Conservation (phyloP, 2,329 filamentous ascomycete genomes). For the Stagonosporopsis rhizophila region DNA sequence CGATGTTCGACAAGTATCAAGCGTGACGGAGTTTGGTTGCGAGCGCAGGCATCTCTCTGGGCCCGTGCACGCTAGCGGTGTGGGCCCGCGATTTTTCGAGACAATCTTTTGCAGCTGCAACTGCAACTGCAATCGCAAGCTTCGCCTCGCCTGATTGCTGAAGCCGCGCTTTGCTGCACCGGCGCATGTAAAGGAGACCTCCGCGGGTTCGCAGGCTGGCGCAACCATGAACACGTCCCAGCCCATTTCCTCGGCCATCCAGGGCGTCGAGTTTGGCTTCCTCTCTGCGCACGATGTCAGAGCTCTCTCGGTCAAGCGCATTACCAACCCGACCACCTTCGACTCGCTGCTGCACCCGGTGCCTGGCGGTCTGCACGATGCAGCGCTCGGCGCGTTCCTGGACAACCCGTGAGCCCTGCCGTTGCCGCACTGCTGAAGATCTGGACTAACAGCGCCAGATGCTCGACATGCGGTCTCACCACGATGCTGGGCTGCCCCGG, state of each 20-base stretch:
- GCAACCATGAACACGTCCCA: conserved; percentile 61
- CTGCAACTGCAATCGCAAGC: conserved; percentile 35
- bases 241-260: conserved; percentile 82
- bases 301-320: conserved; percentile 88
- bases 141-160: conserved; percentile 28
- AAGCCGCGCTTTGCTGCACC: conserved; percentile 12
- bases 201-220: conserved; percentile 16
- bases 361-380: conserved; percentile 90
- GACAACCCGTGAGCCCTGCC: conserved; percentile 68
- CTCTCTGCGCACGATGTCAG: conserved; percentile 83
- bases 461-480: conserved; percentile 88
- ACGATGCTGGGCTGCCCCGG: conserved; percentile 80
- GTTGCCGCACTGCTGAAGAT: not conserved
- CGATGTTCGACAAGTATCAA: not conserved
- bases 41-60: conserved; percentile 1
- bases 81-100: conserved; percentile 35
- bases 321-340: conserved; percentile 93
- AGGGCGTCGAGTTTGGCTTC: conserved; percentile 88
- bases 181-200: conserved; percentile 10
- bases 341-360: conserved; percentile 89
- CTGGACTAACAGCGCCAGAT: conserved; percentile 9
- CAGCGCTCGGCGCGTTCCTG: conserved; percentile 87
- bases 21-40: not conserved
- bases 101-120: conserved; percentile 38
- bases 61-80: conserved; percentile 23